These are phyloP conservation scores for Stromatinia cepivora DNA, from an alignment of 2,329 filamentous ascomycete genomes.

Conservation along the genomic window DNA sequence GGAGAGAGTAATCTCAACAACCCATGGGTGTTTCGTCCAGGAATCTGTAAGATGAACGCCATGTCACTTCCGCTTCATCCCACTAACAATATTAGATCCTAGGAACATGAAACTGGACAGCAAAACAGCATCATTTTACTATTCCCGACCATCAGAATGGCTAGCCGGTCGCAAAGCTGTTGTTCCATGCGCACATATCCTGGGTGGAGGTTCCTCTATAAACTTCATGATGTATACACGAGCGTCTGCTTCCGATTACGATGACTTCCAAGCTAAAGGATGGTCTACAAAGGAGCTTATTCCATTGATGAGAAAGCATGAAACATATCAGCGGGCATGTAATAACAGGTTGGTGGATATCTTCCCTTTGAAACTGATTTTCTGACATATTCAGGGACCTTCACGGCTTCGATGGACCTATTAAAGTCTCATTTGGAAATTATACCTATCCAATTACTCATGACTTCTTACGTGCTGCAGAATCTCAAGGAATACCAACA, in stretches of 20 bases:
- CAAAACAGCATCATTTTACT: constrained; percentile 66
- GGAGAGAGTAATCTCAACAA: constrained; percentile 55
- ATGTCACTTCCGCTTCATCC: constrained; percentile 44
- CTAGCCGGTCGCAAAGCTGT: constrained; percentile 59
- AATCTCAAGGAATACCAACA: constrained; percentile 71
- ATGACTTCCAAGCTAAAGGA: constrained; percentile 55
- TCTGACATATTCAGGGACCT: constrained; percentile 50
- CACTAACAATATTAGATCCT: constrained; percentile 33
- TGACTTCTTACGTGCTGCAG: constrained; percentile 71
- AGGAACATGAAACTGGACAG: constrained; percentile 49
- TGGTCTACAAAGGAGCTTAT: constrained; percentile 55
- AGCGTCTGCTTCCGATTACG: constrained; percentile 50
- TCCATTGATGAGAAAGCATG: constrained; percentile 57
- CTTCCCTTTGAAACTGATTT: background rate
- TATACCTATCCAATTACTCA: constrained; percentile 77
- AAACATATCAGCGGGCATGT: constrained; percentile 54
- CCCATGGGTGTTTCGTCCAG: constrained; percentile 53
- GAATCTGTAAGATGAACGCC: constrained; percentile 49
- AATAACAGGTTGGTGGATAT: constrained; percentile 52
- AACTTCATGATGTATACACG: constrained; percentile 59
- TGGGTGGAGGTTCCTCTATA: constrained; percentile 63
- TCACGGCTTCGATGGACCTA: constrained; percentile 74
- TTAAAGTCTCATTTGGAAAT: constrained; percentile 62
- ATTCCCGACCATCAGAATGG: constrained; percentile 57
- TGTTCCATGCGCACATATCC: constrained; percentile 48